phyloP scores from a whole-genome alignment of 2,329 filamentous ascomycete genomes.

The Paracorniculantispora psalliotae region DNA sequence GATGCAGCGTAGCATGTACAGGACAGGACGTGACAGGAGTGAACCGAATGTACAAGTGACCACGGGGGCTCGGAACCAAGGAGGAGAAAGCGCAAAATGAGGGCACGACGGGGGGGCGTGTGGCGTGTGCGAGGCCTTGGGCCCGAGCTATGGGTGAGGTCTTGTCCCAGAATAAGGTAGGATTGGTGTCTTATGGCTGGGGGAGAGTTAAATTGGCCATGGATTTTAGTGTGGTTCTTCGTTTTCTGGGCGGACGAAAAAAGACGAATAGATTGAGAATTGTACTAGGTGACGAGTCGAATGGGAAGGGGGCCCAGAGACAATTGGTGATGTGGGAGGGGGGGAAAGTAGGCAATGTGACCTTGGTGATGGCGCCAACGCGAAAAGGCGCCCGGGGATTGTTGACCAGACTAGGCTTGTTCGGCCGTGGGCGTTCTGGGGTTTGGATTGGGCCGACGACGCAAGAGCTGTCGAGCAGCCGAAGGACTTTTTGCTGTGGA shows the following conservation, averaged over 20 bases:
- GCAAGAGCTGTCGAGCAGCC: neutral
- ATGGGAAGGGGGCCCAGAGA: neutral
- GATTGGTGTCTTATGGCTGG: constrained; percentile 13
- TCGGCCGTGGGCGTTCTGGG: neutral
- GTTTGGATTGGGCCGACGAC: neutral
- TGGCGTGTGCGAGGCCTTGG: constrained; percentile 3
- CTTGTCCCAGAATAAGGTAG: constrained; percentile 11
- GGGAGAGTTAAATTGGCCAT: constrained; percentile 14
- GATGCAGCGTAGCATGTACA: constrained; percentile 8
- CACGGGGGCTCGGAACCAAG: neutral
- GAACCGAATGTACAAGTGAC: neutral
- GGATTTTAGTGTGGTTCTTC: neutral
- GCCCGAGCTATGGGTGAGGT: constrained; percentile 3
- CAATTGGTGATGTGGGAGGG: neutral
- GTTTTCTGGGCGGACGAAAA: too few relatives aligned
- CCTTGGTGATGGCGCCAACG: constrained; percentile 7
- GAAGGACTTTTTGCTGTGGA: neutral
- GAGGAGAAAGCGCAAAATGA: neutral
- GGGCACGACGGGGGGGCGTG: neutral
- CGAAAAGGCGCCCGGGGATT: constrained; percentile 2
- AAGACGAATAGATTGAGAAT: neutral
- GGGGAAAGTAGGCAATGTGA: constrained; percentile 8
- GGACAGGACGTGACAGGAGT: neutral
- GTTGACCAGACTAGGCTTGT: neutral
- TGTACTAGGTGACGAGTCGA: neutral